Evolutionary conservation across 768 basidiomycete genomes (phyloP).

Genomic region (Agaricus subrufescens): DNA sequence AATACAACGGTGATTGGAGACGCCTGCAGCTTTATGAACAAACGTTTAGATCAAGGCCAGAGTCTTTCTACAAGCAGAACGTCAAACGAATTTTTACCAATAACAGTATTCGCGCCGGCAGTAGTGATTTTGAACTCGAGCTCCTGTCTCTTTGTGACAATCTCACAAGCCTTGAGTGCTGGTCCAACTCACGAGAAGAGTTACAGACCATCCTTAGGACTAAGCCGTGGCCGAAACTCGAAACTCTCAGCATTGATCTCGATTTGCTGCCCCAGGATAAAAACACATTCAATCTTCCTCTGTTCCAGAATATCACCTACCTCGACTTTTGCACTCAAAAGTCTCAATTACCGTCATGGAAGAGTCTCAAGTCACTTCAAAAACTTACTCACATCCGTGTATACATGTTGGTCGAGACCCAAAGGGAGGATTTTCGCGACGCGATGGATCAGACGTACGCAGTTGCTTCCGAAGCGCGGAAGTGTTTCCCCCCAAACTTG

Average conservation of each 20-base stretch:
- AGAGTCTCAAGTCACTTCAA: background rate
- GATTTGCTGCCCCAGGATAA: slow-evolving; percentile 1
- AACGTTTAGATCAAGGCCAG: background rate
- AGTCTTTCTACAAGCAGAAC: background rate
- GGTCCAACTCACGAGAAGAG: background rate
- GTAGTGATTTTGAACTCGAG: slow-evolving; percentile 2
- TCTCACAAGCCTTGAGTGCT: slow-evolving; percentile 1
- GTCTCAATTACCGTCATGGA: slow-evolving; percentile 2
- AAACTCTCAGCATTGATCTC: background rate
- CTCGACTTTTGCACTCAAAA: slow-evolving; percentile 2
- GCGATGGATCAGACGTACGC: background rate
- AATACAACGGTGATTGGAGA: background rate
- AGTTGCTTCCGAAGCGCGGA: background rate
- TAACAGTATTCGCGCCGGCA: background rate
- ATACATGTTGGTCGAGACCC: background rate
- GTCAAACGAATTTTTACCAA: slow-evolving; percentile 3
- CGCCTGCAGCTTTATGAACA: background rate
- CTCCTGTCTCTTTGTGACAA: slow-evolving; percentile 1
- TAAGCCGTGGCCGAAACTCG: background rate
- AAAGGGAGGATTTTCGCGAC: background rate
- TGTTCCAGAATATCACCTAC: slow-evolving; percentile 3
- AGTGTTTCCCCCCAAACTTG: background rate
- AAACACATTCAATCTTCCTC: slow-evolving; percentile 6
- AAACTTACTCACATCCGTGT: slow-evolving; percentile 2
- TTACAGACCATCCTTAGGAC: background rate